Evolutionary conservation across 257 asterid genomes (phyloP), one percentile per base, ranked within the genome.

Genomic region (Scutellaria minor): DNA sequence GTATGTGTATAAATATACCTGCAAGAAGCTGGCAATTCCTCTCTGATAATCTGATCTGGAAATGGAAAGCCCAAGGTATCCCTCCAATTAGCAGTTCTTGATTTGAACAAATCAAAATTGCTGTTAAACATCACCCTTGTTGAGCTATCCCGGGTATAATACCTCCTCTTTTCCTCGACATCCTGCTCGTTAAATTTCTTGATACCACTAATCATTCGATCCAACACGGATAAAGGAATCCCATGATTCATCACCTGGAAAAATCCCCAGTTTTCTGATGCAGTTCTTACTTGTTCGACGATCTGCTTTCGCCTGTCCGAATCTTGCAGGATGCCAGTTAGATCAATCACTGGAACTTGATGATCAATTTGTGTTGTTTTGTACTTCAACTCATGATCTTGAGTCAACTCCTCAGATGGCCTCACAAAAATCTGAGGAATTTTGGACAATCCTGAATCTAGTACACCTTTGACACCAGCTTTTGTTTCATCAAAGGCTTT

Each of bases 31-130:
- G 96, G 93, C 66, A 89, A 73, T 22, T 85, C 87, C 10, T 79
- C 31, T n/a, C 45, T 52, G 35, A 10, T 46, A 13, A 76, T 63
- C 1, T 64, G 75, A 48, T 78, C 83, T 3, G 84, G 5, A 35
- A 64, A 52, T 7, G 82, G 56, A 13, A 87, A 27, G 9, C 41
- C 48, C 35, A 84, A 57, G 7, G 91, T 79, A 71, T 89, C 94
- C 78, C 89, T 85, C 96, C 96, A 87, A 24, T 72, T 83, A 11
- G 94, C 90, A 20, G 85, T 75, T 11, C 5, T 66, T 1, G 88
- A 70, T 6, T 20, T 52, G 68, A 77, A 80, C 71, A 89, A 44
- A 61, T 84, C 93, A 48, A 63, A 73, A 13, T 80, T 85, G 66
- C 83, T 76, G 51, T 48, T 18, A 62, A 53, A 85, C 56, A 50